phyloP scores from a whole-genome alignment of 2,329 filamentous ascomycete species.

The Dactylellina haptotyla region DNA sequence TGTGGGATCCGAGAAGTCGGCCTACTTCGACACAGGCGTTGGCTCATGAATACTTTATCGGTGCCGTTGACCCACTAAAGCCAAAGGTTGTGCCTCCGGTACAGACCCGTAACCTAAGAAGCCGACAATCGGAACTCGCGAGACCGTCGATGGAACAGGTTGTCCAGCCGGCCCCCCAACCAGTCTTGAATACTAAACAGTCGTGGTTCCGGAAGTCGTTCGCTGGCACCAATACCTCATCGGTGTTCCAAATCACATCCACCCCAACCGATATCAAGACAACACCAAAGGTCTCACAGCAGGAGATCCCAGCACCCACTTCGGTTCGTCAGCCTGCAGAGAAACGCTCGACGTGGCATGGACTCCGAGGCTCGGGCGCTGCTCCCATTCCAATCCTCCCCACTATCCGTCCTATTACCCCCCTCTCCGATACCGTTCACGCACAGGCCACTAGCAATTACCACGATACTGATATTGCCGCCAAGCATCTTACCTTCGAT shows the following conservation, averaged over 20 bases:
- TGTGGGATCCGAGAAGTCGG: slow-evolving; percentile 95
- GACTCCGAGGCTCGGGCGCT: slow-evolving; percentile 65
- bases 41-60: slow-evolving; percentile 91
- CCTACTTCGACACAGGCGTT: slow-evolving; percentile 95
- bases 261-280: slow-evolving; percentile 49
- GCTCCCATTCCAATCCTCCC: slow-evolving; percentile 96
- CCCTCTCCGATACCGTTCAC: slow-evolving; percentile 91
- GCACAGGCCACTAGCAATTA: slow-evolving; percentile 72
- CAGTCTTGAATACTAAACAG: slow-evolving; percentile 73
- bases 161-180: slow-evolving; percentile 68
- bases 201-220: slow-evolving; percentile 98
- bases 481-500: slow-evolving; percentile 62
- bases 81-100: slow-evolving; percentile 81
- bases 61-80: slow-evolving; percentile 88
- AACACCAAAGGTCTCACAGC: slow-evolving; percentile 51
- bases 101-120: slow-evolving; percentile 81
- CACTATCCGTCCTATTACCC: slow-evolving; percentile 92
- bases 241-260: slow-evolving; percentile 56
- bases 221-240: slow-evolving; percentile 68
- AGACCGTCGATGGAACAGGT: slow-evolving; percentile 70
- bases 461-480: slow-evolving; percentile 25
- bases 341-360: slow-evolving; percentile 88
- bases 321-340: slow-evolving; percentile 67
- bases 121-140: slow-evolving; percentile 77
- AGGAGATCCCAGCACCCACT: slow-evolving; percentile 64